A percentile compares a stretch with the other conserved stretches of the same genome.
Conservation (phyloP, 495 filamentous ascomycete species). For the Daldinia concentrica region DNA sequence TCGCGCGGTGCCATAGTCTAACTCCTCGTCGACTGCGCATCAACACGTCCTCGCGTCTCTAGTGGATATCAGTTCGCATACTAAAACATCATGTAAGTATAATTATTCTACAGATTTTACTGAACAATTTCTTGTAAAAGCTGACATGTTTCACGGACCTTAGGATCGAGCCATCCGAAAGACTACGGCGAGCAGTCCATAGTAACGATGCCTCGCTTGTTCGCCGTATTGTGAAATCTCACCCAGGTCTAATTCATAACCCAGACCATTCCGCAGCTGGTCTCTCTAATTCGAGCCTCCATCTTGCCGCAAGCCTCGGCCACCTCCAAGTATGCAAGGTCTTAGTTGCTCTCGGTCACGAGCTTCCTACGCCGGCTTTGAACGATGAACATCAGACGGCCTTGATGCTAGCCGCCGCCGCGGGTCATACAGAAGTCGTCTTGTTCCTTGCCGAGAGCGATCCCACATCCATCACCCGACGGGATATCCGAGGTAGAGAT, state of each 20-base stretch:
- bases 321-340: conserved; percentile 66
- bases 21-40: background rate
- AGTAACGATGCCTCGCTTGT: conserved; percentile 75
- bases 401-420: conserved; percentile 67
- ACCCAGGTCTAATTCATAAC: conserved; percentile 74
- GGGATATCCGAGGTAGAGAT: conserved; percentile 66
- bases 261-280: conserved; percentile 67
- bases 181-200: conserved; percentile 77
- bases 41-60: background rate
- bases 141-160: conserved; percentile 1
- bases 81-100: background rate
- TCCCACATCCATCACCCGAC: conserved; percentile 56
- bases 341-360: conserved; percentile 66
- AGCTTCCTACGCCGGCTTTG: conserved; percentile 65
- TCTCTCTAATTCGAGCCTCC: conserved; percentile 76
- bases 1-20: conserved; percentile 1
- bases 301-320: conserved; percentile 77
- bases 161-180: conserved; percentile 73
- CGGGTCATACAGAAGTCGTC: conserved; percentile 68
- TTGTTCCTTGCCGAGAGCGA: conserved; percentile 61
- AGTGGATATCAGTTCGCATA: background rate
- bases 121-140: background rate
- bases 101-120: background rate
- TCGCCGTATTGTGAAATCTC: conserved; percentile 73
- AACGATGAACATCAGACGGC: conserved; percentile 80